A percentile compares a stretch with the other conserved stretches of the same genome.
These are phyloP conservation scores for Corynespora cassiicola DNA, from an alignment of 2,329 filamentous ascomycete genomes.

Conservation along the genomic window DNA sequence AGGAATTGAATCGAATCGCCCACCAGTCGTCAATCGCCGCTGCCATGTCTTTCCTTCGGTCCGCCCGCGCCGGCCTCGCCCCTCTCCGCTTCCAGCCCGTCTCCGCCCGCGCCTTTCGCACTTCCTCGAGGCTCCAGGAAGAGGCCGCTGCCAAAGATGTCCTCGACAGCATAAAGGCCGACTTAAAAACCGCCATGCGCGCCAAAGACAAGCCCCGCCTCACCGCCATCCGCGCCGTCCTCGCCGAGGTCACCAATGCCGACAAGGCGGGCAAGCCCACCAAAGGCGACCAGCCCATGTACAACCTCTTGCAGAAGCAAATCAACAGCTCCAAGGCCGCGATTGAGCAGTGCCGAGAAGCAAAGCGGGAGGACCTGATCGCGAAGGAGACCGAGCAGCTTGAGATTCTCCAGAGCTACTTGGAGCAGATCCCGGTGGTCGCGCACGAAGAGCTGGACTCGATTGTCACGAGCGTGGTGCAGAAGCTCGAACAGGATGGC, in stretches of 20 bases:
- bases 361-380: slow-evolving; percentile 71
- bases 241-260: slow-evolving; percentile 75
- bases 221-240: slow-evolving; percentile 70
- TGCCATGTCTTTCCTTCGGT: slow-evolving; percentile 36
- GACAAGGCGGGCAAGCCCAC: slow-evolving; percentile 77
- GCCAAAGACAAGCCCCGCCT: slow-evolving; percentile 65
- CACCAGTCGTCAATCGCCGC: too few species aligned
- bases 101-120: slow-evolving; percentile 28
- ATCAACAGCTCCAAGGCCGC: slow-evolving; percentile 65
- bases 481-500: slow-evolving; percentile 57
- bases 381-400: slow-evolving; percentile 74
- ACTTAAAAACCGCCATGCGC: slow-evolving; percentile 57
- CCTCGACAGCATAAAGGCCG: slow-evolving; percentile 52
- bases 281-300: slow-evolving; percentile 71
- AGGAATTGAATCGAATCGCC: too few species aligned
- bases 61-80: slow-evolving; percentile 20
- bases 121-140: slow-evolving; percentile 24
- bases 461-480: slow-evolving; percentile 60
- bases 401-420: slow-evolving; percentile 70
- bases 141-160: slow-evolving; percentile 29
- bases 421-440: slow-evolving; percentile 64
- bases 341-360: slow-evolving; percentile 67
- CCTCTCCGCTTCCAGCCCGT: slow-evolving; percentile 18
- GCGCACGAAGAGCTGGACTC: slow-evolving; percentile 64
- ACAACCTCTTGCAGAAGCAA: slow-evolving; percentile 71